A percentile compares a stretch with the other conserved stretches of the same genome.
phyloP scores from a whole-genome alignment of 805 yeast genomes.

The Candida cerambycidarum region DNA sequence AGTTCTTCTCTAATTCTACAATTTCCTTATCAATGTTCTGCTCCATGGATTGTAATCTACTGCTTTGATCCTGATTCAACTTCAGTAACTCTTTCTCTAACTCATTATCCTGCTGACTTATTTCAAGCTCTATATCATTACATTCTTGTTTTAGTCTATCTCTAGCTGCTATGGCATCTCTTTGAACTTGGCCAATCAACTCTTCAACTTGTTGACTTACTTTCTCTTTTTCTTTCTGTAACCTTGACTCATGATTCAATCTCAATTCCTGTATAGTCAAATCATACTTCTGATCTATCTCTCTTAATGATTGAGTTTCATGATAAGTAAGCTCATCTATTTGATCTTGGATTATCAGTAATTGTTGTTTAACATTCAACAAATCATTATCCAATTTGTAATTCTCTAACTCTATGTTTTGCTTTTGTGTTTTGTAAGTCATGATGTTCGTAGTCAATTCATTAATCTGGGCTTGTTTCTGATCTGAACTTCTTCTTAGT shows the following conservation, averaged over 20 bases:
- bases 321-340: constrained; percentile 28
- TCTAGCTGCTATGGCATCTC: constrained; percentile 29
- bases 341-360: constrained; percentile 33
- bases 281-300: constrained; percentile 24
- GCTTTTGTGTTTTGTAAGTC: constrained; percentile 37
- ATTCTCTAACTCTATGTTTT: constrained; percentile 36
- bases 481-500: constrained; percentile 14
- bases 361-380: constrained; percentile 36
- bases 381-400: constrained; percentile 33
- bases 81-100: constrained; percentile 4
- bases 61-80: constrained; percentile 3
- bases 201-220: constrained; percentile 36
- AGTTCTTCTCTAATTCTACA: background rate
- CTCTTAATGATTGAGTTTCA: constrained; percentile 23
- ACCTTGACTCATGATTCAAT: constrained; percentile 20
- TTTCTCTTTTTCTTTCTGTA: constrained; percentile 26
- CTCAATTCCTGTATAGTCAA: constrained; percentile 22
- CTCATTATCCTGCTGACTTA: constrained; percentile 7
- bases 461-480: constrained; percentile 18
- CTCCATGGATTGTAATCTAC: constrained; percentile 8
- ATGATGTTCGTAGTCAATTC: constrained; percentile 20
- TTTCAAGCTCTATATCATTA: constrained; percentile 15
- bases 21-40: constrained; percentile 1
- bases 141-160: constrained; percentile 15
- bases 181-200: constrained; percentile 33